phyloP scores from a whole-genome alignment of 805 yeast genomes.

The Lipomyces oligophaga region DNA sequence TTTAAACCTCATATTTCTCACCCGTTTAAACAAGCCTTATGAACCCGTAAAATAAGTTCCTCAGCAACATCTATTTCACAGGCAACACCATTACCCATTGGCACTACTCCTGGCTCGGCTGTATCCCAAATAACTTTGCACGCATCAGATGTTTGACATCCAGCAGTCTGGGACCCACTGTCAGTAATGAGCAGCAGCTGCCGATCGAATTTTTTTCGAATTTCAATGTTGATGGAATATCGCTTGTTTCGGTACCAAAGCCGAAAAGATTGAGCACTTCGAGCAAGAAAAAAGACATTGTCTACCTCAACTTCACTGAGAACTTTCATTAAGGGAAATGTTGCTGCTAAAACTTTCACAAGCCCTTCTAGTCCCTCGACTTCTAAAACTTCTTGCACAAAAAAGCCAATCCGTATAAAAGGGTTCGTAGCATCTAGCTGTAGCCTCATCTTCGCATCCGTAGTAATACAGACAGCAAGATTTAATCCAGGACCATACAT shows the following conservation, averaged over 20 bases:
- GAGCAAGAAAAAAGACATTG: slow-evolving; percentile 20
- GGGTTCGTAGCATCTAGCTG: slow-evolving; percentile 31
- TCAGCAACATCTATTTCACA: slow-evolving; percentile 17
- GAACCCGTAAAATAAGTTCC: slow-evolving; percentile 13
- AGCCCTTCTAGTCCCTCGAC: slow-evolving; percentile 33
- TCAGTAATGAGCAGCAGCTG: slow-evolving; percentile 20
- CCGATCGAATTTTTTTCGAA: slow-evolving; percentile 8
- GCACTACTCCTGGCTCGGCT: slow-evolving; percentile 5
- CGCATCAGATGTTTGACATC: slow-evolving; percentile 2
- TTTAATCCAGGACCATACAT: slow-evolving; percentile 31
- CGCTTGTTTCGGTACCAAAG: slow-evolving; percentile 8
- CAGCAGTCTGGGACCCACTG: slow-evolving; percentile 1
- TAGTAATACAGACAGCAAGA: slow-evolving; percentile 16
- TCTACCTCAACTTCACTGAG: slow-evolving; percentile 22
- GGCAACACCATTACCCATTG: slow-evolving; percentile 20
- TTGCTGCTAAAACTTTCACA: slow-evolving; percentile 32
- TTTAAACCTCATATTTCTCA: too few relatives aligned
- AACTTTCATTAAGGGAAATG: slow-evolving; percentile 33
- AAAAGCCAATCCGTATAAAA: slow-evolving; percentile 32
- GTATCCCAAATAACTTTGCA: slow-evolving; percentile 17
- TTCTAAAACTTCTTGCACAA: slow-evolving; percentile 33
- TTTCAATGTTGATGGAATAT: slow-evolving; percentile 14
- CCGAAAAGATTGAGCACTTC: slow-evolving; percentile 23
- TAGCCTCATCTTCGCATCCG: slow-evolving; percentile 19
- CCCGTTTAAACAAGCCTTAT: slow-evolving; percentile 8